phyloP scores from a whole-genome alignment of 805 yeast genomes.

The Hanseniaspora singularis region DNA sequence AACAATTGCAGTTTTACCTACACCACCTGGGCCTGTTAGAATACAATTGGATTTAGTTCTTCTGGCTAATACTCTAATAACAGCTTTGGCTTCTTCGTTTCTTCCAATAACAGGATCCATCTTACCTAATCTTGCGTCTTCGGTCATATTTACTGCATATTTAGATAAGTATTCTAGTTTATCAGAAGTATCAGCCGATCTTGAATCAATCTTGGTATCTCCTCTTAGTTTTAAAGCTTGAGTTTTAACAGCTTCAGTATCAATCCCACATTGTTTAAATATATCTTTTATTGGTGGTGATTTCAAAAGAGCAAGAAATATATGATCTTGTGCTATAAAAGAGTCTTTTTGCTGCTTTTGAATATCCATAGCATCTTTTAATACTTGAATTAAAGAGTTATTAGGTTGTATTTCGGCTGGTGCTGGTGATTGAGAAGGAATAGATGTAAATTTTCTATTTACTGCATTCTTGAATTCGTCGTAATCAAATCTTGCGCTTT shows the following conservation, averaged over 20 bases:
- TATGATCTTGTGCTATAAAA: constrained; percentile 88
- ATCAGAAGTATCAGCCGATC: constrained; percentile 84
- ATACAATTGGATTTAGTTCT: constrained; percentile 95
- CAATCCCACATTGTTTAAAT: constrained; percentile 60
- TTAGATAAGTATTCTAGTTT: constrained; percentile 73
- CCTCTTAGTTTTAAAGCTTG: constrained; percentile 80
- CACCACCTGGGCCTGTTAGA: constrained; percentile 97
- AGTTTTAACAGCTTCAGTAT: constrained; percentile 57
- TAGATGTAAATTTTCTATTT: constrained; percentile 66
- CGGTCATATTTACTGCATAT: constrained; percentile 89
- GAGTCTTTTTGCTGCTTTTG: constrained; percentile 81
- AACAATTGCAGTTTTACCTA: constrained; percentile 94
- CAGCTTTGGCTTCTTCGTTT: constrained; percentile 94
- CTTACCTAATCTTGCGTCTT: constrained; percentile 83
- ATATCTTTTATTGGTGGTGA: constrained; percentile 59
- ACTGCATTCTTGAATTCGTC: constrained; percentile 64
- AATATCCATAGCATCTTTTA: constrained; percentile 63
- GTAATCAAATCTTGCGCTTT: constrained; percentile 84
- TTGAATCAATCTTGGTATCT: constrained; percentile 77
- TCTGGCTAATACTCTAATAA: constrained; percentile 90
- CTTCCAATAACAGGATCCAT: constrained; percentile 98
- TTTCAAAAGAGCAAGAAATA: constrained; percentile 71
- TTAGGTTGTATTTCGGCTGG: constrained; percentile 71
- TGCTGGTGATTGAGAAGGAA: constrained; percentile 82
- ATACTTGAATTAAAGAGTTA: constrained; percentile 61